Percentiles rank a stretch among this genome's conserved stretches.
Evolutionary conservation across 2,329 filamentous ascomycete species (phyloP).

Genomic region (Fusarium camptoceras): DNA sequence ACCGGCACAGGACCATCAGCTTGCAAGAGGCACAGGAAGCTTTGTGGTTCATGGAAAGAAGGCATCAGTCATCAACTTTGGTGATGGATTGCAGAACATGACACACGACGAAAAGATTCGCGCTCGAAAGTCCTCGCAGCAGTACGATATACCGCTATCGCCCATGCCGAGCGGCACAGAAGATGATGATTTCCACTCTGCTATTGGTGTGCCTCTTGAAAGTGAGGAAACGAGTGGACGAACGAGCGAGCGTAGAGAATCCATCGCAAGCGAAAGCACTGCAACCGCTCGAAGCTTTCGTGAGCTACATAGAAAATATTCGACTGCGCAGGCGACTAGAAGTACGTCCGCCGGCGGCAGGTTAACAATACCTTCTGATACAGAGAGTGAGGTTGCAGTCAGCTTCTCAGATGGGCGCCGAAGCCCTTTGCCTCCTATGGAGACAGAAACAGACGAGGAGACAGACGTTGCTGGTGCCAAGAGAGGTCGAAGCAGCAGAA

Average conservation of each 20-base stretch:
- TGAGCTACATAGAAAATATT: slow-evolving; percentile 70
- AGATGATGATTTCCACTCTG: slow-evolving; percentile 65
- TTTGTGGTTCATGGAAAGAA: slow-evolving; percentile 99
- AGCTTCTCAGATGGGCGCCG: slow-evolving; percentile 70
- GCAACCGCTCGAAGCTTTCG: slow-evolving; percentile 74
- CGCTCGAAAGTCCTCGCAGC: slow-evolving; percentile 66
- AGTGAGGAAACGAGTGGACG: background rate
- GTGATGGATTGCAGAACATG: slow-evolving; percentile 86
- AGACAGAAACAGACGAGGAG: slow-evolving; percentile 54
- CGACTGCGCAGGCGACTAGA: slow-evolving; percentile 62
- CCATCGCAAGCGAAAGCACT: slow-evolving; percentile 73
- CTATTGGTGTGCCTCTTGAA: slow-evolving; percentile 59
- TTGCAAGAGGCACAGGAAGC: slow-evolving; percentile 83
- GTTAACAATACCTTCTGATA: slow-evolving; percentile 64
- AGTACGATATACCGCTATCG: slow-evolving; percentile 54
- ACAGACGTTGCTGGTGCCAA: slow-evolving; percentile 26
- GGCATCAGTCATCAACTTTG: slow-evolving; percentile 96
- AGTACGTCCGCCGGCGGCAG: slow-evolving; percentile 55
- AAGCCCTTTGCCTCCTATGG: slow-evolving; percentile 66
- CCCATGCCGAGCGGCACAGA: slow-evolving; percentile 51
- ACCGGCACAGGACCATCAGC: slow-evolving; percentile 69
- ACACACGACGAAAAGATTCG: slow-evolving; percentile 78
- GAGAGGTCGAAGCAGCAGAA: slow-evolving; percentile 42
- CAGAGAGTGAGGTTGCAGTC: slow-evolving; percentile 69
- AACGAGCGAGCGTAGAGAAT: slow-evolving; percentile 66